A percentile compares a stretch with the other conserved stretches of the same genome.
Conservation (phyloP, 805 yeast species). For the Helenozyma rhizophorensis region DNA sequence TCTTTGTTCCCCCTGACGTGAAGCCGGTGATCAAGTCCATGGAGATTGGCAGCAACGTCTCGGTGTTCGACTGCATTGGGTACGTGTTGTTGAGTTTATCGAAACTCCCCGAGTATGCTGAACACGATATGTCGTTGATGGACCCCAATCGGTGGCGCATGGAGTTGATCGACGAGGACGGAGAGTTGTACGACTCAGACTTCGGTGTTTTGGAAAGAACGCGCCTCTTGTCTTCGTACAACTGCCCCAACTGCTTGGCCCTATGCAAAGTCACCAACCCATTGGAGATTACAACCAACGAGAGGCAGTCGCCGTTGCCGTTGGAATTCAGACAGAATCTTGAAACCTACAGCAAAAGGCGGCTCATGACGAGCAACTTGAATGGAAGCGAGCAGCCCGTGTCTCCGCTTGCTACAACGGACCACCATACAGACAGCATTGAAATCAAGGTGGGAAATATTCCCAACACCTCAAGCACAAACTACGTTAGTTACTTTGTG, state of each 20-base stretch:
- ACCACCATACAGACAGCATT: conserved; percentile 2
- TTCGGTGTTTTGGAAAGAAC: conserved; percentile 83
- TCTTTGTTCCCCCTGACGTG: conserved; percentile 33
- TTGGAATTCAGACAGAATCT: conserved; percentile 31
- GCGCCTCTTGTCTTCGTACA: conserved; percentile 62
- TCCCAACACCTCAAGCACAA: conserved; percentile 9
- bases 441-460: conserved; percentile 13
- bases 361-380: background rate
- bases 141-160: conserved; percentile 73
- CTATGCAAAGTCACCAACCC: conserved; percentile 55
- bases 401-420: too few species aligned
- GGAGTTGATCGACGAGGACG: conserved; percentile 87
- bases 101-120: conserved; percentile 17
- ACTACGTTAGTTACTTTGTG: conserved; percentile 12
- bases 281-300: conserved; percentile 43
- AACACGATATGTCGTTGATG: conserved; percentile 17
- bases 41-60: conserved; percentile 22
- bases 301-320: conserved; percentile 52
- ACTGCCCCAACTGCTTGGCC: conserved; percentile 75
- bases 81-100: conserved; percentile 29
- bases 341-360: conserved; percentile 12
- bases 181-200: conserved; percentile 79
- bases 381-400: conserved; percentile 1
- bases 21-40: conserved; percentile 22
- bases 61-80: conserved; percentile 40